Evolutionary conservation across 768 basidiomycete species (phyloP), one percentile per base, ranked within the genome.

Genomic region (Pleurotus eryngii): DNA sequence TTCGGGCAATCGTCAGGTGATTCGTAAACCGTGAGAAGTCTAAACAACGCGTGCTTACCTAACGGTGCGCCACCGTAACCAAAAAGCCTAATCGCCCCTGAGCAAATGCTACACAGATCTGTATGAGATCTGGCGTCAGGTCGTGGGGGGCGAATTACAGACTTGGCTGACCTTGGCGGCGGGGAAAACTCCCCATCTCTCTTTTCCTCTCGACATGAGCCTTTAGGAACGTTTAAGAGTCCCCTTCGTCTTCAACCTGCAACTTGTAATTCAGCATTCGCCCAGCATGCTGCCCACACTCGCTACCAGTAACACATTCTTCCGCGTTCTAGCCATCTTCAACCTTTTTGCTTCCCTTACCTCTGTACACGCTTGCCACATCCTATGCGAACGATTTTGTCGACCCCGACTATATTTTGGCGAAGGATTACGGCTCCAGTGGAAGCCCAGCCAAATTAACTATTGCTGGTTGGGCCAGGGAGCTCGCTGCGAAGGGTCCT

Each of bases 381-480:
- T 74, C 73, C 58, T 84, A 83, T 60, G 76, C 80, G 3, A 82
- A 84, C 60, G 80, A 81, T 50, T 86, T 84, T 58, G 72, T 84
- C 37, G 75, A 83, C 57, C 83, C 84, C 0, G 67, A 73, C 46
- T 79, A 72, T 58, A 74, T 84, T 46, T 69, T 81, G 18, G 62
- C 73, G 4, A 68, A 74, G 37, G 71, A 73, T 12, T 82, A 78
- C 61, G 67, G 69, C 14, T 64, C 68, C 8, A 70, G 73, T 48
- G 83, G 81, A 3, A 57, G 64, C 12, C 74, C 66, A n/a, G 80
- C 84, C 0, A 78, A 80, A 61, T 58, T 67, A 14, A 75, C 79
- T 4, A 76, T 85, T 38, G 57, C 75, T 11, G 50, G 64, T 14
- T 81, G 81, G 79, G 85, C 85, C 4, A 64, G 75, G 7, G 57